A percentile compares a stretch with the other conserved stretches of the same genome.
phyloP scores from a whole-genome alignment of 1,284 basidiomycete species.

The Trametes hirsuta region DNA sequence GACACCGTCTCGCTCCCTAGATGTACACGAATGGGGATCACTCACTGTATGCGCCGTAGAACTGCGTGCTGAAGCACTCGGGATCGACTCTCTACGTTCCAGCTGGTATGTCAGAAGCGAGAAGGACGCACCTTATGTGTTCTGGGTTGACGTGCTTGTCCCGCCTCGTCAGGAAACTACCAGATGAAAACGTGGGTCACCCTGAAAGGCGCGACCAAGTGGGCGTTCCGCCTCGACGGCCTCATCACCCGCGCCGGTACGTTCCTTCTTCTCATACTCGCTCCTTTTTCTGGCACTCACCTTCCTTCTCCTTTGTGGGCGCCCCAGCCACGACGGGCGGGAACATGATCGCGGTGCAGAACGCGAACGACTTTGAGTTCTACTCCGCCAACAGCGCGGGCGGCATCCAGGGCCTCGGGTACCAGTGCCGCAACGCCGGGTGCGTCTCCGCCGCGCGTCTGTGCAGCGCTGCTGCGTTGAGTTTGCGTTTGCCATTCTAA shows the following conservation, averaged over 20 bases:
- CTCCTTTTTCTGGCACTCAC: neutral
- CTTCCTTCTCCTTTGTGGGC: neutral
- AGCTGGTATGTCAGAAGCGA: conserved; percentile 17
- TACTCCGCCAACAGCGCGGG: conserved; percentile 41
- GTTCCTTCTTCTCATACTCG: neutral
- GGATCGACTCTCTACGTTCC: conserved; percentile 37
- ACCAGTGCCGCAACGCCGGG: conserved; percentile 40
- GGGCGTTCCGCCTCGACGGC: conserved; percentile 40
- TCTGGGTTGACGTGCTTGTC: too few species aligned
- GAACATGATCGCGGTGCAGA: conserved; percentile 38
- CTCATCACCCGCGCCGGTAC: conserved; percentile 35
- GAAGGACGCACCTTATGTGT: too few species aligned
- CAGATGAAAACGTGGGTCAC: conserved; percentile 38
- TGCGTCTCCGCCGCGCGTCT: conserved; percentile 4
- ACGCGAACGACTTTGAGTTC: conserved; percentile 42
- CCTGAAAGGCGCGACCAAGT: conserved; percentile 34
- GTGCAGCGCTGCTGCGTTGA: neutral
- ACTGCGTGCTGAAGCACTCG: conserved; percentile 35
- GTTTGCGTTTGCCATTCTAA: too few species aligned
- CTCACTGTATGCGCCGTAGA: conserved; percentile 3
- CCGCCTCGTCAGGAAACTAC: conserved; percentile 28
- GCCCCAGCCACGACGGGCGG: conserved; percentile 33
- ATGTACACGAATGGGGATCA: too few species aligned
- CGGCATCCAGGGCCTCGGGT: conserved; percentile 40
- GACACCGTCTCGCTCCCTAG: too few species aligned